Conservation (phyloP, 1,284 basidiomycete species). For the Tremellales sp. region DNA sequence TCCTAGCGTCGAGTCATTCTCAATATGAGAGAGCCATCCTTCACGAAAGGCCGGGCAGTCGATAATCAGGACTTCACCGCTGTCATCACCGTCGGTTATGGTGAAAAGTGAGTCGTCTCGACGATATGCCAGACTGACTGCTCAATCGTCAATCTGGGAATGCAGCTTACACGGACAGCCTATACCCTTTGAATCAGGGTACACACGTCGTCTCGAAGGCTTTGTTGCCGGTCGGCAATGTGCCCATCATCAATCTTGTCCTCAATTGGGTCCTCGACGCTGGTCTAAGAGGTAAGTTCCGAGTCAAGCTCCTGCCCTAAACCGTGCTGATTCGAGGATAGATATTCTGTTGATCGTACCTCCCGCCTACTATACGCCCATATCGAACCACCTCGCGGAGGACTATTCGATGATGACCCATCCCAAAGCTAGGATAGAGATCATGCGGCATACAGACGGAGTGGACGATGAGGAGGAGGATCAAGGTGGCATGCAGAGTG, state of each 20-base stretch:
- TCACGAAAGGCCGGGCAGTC: slow-evolving; percentile 16
- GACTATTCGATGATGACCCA: slow-evolving; percentile 32
- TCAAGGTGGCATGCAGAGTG: slow-evolving; percentile 15
- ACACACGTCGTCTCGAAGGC: slow-evolving; percentile 58
- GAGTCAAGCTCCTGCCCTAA: neutral
- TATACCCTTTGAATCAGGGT: slow-evolving; percentile 46
- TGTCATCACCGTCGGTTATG: slow-evolving; percentile 78
- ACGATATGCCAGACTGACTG: neutral
- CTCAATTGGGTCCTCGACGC: slow-evolving; percentile 82
- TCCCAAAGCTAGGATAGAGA: slow-evolving; percentile 25
- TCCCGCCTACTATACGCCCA: slow-evolving; percentile 62
- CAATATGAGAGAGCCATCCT: too few relatives aligned
- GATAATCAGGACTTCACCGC: slow-evolving; percentile 67
- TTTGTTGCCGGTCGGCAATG: slow-evolving; percentile 79
- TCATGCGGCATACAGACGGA: slow-evolving; percentile 38
- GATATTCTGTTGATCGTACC: slow-evolving; percentile 84
- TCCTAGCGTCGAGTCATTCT: too few relatives aligned
- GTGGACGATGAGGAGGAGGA: slow-evolving; percentile 40
- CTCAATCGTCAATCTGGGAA: neutral
- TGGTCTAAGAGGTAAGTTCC: slow-evolving; percentile 66
- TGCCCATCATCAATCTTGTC: slow-evolving; percentile 77
- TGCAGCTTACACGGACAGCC: slow-evolving; percentile 22
- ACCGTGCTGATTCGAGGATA: slow-evolving; percentile 38
- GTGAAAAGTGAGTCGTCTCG: slow-evolving; percentile 65
- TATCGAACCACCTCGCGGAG: slow-evolving; percentile 68